Percentiles rank a stretch among this genome's conserved stretches.
Conservation (phyloP, 75 land plant genomes). For the Selaginella moellendorffii region DNA sequence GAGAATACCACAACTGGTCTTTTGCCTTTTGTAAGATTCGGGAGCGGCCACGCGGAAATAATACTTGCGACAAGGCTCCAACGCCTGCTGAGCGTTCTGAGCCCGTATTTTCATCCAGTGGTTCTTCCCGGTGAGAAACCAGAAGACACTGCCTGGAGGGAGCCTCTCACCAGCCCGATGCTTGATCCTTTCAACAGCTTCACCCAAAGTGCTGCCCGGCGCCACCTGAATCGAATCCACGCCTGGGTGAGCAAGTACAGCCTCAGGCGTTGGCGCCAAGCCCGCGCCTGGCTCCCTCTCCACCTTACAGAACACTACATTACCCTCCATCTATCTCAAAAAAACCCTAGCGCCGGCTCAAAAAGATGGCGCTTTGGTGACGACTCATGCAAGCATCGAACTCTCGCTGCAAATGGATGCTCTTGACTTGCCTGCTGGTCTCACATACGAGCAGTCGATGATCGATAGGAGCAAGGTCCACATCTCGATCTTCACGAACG, state of each 20-base stretch:
- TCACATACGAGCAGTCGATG: slow-evolving; percentile 1
- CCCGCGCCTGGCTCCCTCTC: slow-evolving; percentile 2
- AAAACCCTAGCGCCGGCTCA: neutral
- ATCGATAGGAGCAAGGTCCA: slow-evolving; percentile 1
- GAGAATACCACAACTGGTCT: slow-evolving; percentile 1
- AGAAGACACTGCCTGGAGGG: slow-evolving; percentile 1
- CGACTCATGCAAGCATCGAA: no score
- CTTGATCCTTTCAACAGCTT: slow-evolving; percentile 1
- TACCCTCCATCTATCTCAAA: neutral
- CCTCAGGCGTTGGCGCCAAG: neutral
- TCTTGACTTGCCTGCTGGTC: neutral
- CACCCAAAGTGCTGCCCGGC: slow-evolving; percentile 2
- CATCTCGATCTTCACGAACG: slow-evolving; percentile 1
- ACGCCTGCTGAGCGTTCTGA: slow-evolving; percentile 2
- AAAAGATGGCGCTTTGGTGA: neutral
- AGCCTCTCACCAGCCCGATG: neutral
- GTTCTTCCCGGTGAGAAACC: neutral
- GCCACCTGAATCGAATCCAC: neutral
- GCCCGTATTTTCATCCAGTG: slow-evolving; percentile 1
- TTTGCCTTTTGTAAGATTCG: neutral
- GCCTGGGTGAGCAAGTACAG: slow-evolving; percentile 2
- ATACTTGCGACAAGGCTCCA: slow-evolving; percentile 1
- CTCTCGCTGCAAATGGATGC: slow-evolving; percentile 1
- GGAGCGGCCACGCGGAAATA: slow-evolving; percentile 1
- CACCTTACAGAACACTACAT: neutral